Evolutionary conservation across 305 asterid genomes (phyloP), one percentile per base, ranked within the genome.

Genomic region (Fraxinus ornus): DNA sequence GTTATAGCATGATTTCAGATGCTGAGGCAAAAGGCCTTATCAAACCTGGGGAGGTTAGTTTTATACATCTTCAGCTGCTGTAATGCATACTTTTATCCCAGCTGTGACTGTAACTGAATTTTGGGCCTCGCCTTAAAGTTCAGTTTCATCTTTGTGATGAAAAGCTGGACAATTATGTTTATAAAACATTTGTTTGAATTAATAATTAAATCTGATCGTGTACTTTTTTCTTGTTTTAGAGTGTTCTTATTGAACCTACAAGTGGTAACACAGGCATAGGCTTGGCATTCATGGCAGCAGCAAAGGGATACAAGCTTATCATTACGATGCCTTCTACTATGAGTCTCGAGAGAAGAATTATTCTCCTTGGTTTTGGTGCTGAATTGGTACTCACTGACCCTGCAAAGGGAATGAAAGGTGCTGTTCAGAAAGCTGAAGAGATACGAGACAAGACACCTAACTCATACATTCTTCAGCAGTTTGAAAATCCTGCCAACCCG

Each of bases 231-330:
- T 35, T 78, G 22, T 35, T 86, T 47, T 52, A 85, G 89, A 85
- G 84, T 79, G 85, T 83, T 17, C 83, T 88, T 55, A 83, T 88
- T 85, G 90, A 88, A 52, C 86, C 87, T 12, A 87, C 90, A 47
- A 87, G 90, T 79, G 90, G 90, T 15, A 87, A 85, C 85, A 87
- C 90, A 2, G 88, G 90, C 19, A 87, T 87, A 47, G 88, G 90
- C 52, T 84, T 88, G 83, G 90, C 90, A 79, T 88, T 88, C 81
- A 88, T 88, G 72, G 87, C 90, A 28, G 88, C 90, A 39, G 82
- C 87, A 41, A 88, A 79, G 62, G 87, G 90, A 2, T 88, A 88
- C 77, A 87, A 82, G 78, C 87, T 87, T 47, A 83, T 87, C 19
- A 70, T 87, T 33, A 81, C 90, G 32, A 85, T 87, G 90, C 90